Conservation (phyloP, 495 filamentous ascomycete genomes). For the Thozetella sp. region DNA sequence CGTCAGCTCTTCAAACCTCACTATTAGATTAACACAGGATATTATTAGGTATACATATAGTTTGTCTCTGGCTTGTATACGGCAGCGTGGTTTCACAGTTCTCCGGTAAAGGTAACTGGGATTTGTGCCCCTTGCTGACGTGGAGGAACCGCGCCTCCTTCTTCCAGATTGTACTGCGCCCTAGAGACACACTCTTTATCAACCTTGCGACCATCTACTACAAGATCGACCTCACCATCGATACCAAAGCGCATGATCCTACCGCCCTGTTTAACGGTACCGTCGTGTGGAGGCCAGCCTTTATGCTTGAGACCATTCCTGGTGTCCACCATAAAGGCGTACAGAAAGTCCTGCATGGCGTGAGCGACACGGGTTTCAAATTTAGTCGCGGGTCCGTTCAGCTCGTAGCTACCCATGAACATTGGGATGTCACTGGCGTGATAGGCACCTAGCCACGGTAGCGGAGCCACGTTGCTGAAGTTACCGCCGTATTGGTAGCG, state of each 20-base stretch:
- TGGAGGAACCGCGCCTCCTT: background rate
- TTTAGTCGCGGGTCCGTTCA: conserved; percentile 23
- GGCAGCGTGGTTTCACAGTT: no score
- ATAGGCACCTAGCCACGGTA: conserved; percentile 44
- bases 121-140: background rate
- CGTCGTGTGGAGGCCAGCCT: conserved; percentile 20
- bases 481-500: conserved; percentile 46
- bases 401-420: conserved; percentile 34
- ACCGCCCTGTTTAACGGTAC: conserved; percentile 16
- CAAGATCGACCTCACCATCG: conserved; percentile 22
- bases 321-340: conserved; percentile 36
- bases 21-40: no score
- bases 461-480: conserved; percentile 37
- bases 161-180: background rate
- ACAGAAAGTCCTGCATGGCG: conserved; percentile 34
- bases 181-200: conserved; percentile 22
- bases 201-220: conserved; percentile 22
- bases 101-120: no score
- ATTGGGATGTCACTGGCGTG: conserved; percentile 40
- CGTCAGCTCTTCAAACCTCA: no score
- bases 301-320: conserved; percentile 18
- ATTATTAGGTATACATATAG: no score
- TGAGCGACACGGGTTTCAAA: conserved; percentile 26
- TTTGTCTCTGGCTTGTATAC: no score
- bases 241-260: conserved; percentile 29